Conservation (phyloP, 2,329 filamentous ascomycete species). For the Colletotrichum tabaci region DNA sequence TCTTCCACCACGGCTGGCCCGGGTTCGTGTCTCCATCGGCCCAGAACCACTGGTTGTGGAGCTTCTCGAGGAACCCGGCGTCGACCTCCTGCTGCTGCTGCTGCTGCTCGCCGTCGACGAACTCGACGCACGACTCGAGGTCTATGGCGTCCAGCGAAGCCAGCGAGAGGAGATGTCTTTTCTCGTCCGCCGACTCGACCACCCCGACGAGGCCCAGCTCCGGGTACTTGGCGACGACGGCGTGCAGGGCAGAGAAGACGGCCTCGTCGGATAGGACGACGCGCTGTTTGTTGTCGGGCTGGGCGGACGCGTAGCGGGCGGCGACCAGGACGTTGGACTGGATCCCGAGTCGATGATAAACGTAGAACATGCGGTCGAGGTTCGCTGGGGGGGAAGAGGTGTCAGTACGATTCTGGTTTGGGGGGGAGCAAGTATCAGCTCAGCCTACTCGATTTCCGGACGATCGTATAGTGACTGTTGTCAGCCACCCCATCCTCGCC, state of each 20-base stretch:
- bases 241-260: conserved; percentile 42
- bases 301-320: conserved; percentile 41
- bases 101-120: conserved; percentile 9
- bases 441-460: conserved; percentile 22
- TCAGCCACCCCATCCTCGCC: neutral
- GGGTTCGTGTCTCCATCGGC: conserved; percentile 20
- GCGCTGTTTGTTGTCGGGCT: neutral
- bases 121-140: conserved; percentile 36
- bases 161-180: conserved; percentile 21
- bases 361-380: conserved; percentile 43
- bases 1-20: conserved; percentile 36
- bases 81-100: conserved; percentile 5
- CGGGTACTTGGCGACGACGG: conserved; percentile 41
- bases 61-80: conserved; percentile 1
- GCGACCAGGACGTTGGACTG: conserved; percentile 46
- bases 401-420: neutral
- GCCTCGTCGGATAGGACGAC: conserved; percentile 28
- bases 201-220: conserved; percentile 42
- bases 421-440: neutral
- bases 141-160: conserved; percentile 29
- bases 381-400: neutral
- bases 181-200: conserved; percentile 17
- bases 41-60: conserved; percentile 35
- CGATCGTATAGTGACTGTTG: conserved; percentile 17
- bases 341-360: conserved; percentile 45